Conservation (phyloP, 441 rosid genomes). For the Erodium trifolium region DNA sequence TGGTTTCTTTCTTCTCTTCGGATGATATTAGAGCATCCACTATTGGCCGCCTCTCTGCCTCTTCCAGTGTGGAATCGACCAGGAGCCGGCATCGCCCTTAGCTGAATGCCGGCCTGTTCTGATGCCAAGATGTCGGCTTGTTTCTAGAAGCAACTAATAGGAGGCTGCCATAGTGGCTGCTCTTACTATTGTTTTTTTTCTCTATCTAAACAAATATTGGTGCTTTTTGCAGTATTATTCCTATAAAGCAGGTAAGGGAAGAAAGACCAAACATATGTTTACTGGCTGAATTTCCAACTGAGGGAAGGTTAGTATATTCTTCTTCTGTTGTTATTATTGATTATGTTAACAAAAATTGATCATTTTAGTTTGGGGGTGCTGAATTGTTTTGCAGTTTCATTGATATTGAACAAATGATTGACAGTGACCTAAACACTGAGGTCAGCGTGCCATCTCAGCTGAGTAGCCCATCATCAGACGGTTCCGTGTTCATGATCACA, state of each 20-base stretch:
- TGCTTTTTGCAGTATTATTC: constrained; percentile 41
- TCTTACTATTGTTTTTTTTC: neutral
- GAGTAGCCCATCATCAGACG: constrained; percentile 35
- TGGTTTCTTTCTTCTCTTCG: constrained; percentile 2
- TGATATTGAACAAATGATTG: constrained; percentile 48
- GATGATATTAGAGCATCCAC: neutral
- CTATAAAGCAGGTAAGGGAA: constrained; percentile 45
- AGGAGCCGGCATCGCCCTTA: too few species aligned
- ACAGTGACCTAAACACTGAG: constrained; percentile 45
- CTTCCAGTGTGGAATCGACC: too few species aligned
- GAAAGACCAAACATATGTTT: constrained; percentile 54
- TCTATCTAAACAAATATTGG: constrained; percentile 7
- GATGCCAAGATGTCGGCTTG: too few species aligned
- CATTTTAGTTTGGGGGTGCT: constrained; percentile 16
- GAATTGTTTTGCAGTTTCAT: constrained; percentile 41
- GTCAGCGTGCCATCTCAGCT: constrained; percentile 34
- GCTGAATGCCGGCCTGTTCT: too few species aligned
- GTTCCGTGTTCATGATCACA: constrained; percentile 38
- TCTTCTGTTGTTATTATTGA: neutral
- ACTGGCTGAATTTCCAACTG: constrained; percentile 58
- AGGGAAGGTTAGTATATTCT: constrained; percentile 43
- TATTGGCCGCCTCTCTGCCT: too few species aligned
- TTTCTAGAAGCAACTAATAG: too few species aligned
- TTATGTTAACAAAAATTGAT: neutral
- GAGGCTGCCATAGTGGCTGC: neutral